Evolutionary conservation across 176 grass and related monocot genomes (phyloP).

Genomic region (Carex littledalei): DNA sequence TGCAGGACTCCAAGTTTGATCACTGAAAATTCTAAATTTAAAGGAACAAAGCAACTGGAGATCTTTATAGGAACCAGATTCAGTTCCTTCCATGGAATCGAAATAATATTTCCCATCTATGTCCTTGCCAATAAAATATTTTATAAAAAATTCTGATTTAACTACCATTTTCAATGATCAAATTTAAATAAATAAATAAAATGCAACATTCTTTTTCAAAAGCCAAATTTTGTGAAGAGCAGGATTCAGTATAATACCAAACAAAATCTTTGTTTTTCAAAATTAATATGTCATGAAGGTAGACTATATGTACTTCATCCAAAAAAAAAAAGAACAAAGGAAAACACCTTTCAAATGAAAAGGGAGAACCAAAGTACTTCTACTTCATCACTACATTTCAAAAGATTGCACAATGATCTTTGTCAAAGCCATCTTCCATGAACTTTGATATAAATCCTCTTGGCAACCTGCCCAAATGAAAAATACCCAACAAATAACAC

Average conservation of each 20-base stretch:
- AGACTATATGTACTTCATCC: not conserved
- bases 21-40: too few relatives aligned
- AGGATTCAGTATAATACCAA: not conserved
- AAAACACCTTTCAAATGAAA: not conserved
- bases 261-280: not conserved
- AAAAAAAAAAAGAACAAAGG: not conserved
- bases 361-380: not conserved
- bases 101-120: too few relatives aligned
- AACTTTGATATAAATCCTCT: conserved; percentile 30
- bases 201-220: not conserved
- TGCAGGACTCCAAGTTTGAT: too few relatives aligned
- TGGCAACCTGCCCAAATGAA: conserved; percentile 31
- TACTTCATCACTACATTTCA: not conserved
- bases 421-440: conserved; percentile 31
- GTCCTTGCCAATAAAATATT: too few relatives aligned
- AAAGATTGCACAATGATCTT: not conserved
- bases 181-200: not conserved
- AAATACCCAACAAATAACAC: conserved; percentile 37
- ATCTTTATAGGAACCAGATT: too few relatives aligned
- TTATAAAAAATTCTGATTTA: too few relatives aligned
- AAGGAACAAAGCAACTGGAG: too few relatives aligned
- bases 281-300: not conserved
- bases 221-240: not conserved
- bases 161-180: not conserved
- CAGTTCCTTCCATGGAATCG: too few relatives aligned